Base-by-base conservation (phyloP, 306 rosid genomes). In the Corylus avellana region DNA sequence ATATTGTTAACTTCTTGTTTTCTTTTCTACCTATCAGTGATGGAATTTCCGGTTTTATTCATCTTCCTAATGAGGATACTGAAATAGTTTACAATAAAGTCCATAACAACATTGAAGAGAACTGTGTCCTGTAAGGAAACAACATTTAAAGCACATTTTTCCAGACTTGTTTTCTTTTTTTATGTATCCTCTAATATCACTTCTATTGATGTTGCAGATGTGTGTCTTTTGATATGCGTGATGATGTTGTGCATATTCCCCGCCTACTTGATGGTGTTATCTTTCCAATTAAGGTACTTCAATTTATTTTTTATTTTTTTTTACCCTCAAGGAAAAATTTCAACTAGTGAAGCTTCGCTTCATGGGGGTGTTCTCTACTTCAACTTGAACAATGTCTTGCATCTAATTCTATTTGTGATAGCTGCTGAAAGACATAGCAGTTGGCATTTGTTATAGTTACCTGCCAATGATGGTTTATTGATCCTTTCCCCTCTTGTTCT, bases 271-370 rank as follows among this genome's bases (percentile, higher is more conserved):
- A 64, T 0, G 89, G 82, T 9, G 81, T 86, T 0, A 37, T 42
- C 0, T 42, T 72, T 63, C 90, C 96, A 0, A 5, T 25, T 0
- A 81, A 83, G 91, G 93, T 89, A 87, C 51, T 5, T 35, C 3
- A 27, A 3, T 44, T 0, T n/a, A 3, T 44, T 0, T n/a, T 63
- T 50, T 32, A 1, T 32, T 32, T 32, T 32, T 32, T 32, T 32
- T 32, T 32, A 32, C 35, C 35, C 35, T 0, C 0, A 32, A 32
- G 2, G 35, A 32, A 32, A 32, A 0, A 32, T 32, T 32, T 3
- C 35, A 32, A 32, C 2, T 32, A 32, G 2, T 32, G 35, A 32
- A 3, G 35, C 25, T 32, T 3, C 2, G 2, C 35, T 32, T 32
- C 35, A 32, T 32, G 35, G 2, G 35, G 35, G 35, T 32, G 35